Evolutionary conservation across 768 basidiomycete species (phyloP).

Genomic region (Boletus subparvulus): DNA sequence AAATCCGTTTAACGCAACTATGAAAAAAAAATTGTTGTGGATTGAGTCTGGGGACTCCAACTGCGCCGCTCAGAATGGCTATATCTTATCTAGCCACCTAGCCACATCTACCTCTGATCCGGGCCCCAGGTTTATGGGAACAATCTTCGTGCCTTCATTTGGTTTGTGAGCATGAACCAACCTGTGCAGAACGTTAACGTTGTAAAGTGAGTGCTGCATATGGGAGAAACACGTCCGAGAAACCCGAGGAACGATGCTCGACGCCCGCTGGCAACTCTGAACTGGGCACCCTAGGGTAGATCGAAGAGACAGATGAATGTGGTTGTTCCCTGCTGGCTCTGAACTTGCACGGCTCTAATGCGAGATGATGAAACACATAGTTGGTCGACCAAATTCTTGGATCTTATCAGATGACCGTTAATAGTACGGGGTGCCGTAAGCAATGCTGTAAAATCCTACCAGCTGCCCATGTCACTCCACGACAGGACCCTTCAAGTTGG

Average conservation of each 20-base stretch:
- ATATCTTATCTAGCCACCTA: conserved; percentile 13
- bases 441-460: conserved; percentile 3
- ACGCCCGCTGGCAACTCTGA: background rate
- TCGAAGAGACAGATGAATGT: background rate
- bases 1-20: background rate
- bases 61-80: background rate
- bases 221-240: background rate
- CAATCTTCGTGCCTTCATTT: background rate
- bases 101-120: background rate
- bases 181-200: too few species aligned
- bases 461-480: background rate
- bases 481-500: conserved; percentile 8
- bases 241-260: background rate
- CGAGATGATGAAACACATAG: background rate
- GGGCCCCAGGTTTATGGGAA: background rate
- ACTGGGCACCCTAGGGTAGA: too few species aligned
- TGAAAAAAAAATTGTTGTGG: background rate
- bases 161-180: too few species aligned
- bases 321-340: background rate
- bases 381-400: background rate
- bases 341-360: background rate
- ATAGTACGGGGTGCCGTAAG: background rate
- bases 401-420: background rate
- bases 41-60: background rate
- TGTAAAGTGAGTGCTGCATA: background rate